phyloP scores from a whole-genome alignment of 2,329 filamentous ascomycete genomes.

The Epichloe bromicola region DNA sequence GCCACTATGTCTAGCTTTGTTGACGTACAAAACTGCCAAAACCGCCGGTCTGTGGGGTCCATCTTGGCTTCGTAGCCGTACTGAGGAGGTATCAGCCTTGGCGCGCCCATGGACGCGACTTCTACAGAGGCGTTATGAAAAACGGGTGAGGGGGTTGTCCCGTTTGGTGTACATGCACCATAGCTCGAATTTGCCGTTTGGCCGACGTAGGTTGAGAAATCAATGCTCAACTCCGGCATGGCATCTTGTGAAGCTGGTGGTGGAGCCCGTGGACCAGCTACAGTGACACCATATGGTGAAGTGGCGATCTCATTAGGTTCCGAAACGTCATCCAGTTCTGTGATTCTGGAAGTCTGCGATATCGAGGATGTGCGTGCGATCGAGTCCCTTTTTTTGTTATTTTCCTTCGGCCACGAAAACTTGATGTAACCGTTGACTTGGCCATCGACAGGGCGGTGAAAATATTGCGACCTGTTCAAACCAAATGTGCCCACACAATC shows the following conservation, averaged over 20 bases:
- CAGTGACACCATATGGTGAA: not conserved
- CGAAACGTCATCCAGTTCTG: not conserved
- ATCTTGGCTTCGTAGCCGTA: slow-evolving; percentile 21
- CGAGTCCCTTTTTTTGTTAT: not conserved
- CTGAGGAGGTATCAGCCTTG: slow-evolving; percentile 13
- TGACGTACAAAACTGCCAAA: slow-evolving; percentile 23
- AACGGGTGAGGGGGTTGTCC: not conserved
- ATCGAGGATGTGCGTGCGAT: not conserved
- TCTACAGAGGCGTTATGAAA: not conserved
- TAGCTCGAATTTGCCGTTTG: not conserved
- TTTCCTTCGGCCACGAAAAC: slow-evolving; percentile 21
- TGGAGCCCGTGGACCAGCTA: not conserved
- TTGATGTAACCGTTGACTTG: slow-evolving; percentile 26
- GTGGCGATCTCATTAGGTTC: not conserved
- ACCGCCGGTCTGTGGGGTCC: slow-evolving; percentile 19
- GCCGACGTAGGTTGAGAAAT: not conserved
- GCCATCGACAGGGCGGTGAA: slow-evolving; percentile 19
- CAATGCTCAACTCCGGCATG: not conserved
- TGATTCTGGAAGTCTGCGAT: not conserved
- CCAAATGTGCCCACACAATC: slow-evolving; percentile 19
- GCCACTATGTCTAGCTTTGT: not conserved
- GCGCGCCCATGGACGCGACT: slow-evolving; percentile 2
- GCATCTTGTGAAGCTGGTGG: not conserved
- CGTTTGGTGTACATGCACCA: not conserved
- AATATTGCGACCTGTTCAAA: slow-evolving; percentile 11